Percentiles rank a stretch among this genome's conserved stretches.
phyloP scores from a whole-genome alignment of 148 eudicot genomes.

The Rhododendron williamsianum region DNA sequence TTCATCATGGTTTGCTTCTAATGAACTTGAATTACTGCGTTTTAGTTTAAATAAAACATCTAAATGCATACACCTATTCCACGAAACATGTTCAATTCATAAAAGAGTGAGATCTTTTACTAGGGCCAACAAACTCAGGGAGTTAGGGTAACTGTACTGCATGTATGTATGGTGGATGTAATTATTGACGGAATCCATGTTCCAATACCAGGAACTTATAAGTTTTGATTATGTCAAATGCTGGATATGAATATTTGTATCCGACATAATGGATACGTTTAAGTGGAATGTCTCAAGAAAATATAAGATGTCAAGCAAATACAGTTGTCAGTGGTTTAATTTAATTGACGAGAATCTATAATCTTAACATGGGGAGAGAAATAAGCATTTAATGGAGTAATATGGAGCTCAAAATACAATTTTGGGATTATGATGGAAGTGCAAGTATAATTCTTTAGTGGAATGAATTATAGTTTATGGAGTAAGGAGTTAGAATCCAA shows the following conservation, averaged over 20 bases:
- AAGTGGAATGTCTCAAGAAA: not conserved
- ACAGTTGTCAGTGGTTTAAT: not conserved
- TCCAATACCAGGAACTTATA: not conserved
- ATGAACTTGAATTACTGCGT: not conserved
- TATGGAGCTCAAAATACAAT: too few relatives aligned
- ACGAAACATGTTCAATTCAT: not conserved
- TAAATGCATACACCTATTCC: not conserved
- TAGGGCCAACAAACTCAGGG: not conserved
- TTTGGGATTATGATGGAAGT: not conserved
- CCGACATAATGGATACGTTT: not conserved
- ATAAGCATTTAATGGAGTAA: not conserved
- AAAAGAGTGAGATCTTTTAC: not conserved
- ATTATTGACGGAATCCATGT: not conserved
- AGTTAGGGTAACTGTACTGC: not conserved
- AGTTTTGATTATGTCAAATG: not conserved
- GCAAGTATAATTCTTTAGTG: not conserved
- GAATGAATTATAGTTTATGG: not conserved
- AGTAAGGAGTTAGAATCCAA: not conserved
- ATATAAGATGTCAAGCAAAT: not conserved
- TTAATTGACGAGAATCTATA: not conserved
- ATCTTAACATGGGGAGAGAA: not conserved
- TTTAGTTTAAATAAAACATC: not conserved
- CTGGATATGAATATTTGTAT: not conserved
- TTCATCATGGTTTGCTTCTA: not conserved
- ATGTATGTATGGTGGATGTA: not conserved